These are phyloP conservation scores for Panaeolus papilionaceus DNA, from an alignment of 768 basidiomycete genomes.

Conservation along the genomic window DNA sequence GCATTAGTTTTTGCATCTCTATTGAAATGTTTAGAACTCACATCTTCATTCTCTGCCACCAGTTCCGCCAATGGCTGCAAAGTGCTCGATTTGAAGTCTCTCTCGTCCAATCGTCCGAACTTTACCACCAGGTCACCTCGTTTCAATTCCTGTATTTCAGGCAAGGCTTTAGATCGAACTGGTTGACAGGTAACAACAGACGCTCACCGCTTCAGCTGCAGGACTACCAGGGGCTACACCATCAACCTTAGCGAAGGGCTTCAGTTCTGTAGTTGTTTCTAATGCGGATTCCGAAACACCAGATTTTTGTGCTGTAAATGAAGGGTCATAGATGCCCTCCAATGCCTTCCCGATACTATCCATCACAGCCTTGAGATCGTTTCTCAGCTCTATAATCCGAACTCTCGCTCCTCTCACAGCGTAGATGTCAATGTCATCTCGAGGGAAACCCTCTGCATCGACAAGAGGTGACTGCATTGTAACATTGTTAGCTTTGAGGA, in stretches of 20 bases:
- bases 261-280: constrained; percentile 22
- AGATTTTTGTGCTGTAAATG: constrained; percentile 30
- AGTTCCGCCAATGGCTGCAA: constrained; percentile 74
- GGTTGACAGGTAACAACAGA: background rate
- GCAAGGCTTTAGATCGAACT: constrained; percentile 8
- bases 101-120: constrained; percentile 68
- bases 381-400: constrained; percentile 80
- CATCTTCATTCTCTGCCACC: constrained; percentile 83
- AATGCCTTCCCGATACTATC: constrained; percentile 71
- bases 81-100: constrained; percentile 54
- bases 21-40: constrained; percentile 40
- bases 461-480: constrained; percentile 79
- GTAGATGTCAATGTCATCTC: constrained; percentile 85
- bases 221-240: constrained; percentile 83
- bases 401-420: constrained; percentile 78
- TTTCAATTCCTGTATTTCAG: constrained; percentile 60
- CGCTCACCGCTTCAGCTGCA: constrained; percentile 75
- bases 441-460: constrained; percentile 88
- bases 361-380: constrained; percentile 74
- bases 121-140: constrained; percentile 75
- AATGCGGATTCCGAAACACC: constrained; percentile 21
- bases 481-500: constrained; percentile 67
- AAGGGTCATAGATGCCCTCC: constrained; percentile 69
- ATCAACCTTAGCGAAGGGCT: constrained; percentile 84
- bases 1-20: background rate